Base-by-base conservation (phyloP, 2,329 filamentous ascomycete species). In the Talaromyces sp. region DNA sequence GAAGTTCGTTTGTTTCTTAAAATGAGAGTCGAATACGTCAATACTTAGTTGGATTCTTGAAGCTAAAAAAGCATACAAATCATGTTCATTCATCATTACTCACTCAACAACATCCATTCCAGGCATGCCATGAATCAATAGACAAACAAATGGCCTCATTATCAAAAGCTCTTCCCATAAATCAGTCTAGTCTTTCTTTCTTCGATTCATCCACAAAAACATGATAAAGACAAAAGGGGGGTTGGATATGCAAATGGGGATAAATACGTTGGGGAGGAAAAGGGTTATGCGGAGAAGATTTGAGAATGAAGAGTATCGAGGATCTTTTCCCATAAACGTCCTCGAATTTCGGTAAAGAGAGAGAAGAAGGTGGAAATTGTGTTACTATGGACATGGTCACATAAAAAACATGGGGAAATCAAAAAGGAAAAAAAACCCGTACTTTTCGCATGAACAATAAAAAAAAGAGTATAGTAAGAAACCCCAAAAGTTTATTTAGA, bases 381-480 rank as follows among this genome's bases (percentile, higher is more conserved):
- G 56, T 46, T 52, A 46, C 39, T 55, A 56, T 50, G 33, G 54
- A 56, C 54, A 50, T 56, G 54, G 43, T 50, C 54, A 56, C 54
- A 56, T 56, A 58, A 57, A 57, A 58, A 31, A 58, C n/a, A 2
- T 6, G 48, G n/a, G 35, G 19, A 39, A 50, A 7, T n/a, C 33
- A 36, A 31, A n/a, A 28, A 56, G 13, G 9, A 33, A 37, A 35
- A 13, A 35, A 48, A 45, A 48, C 37, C 45, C 35, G 48, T 52
- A 52, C 48, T 52, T 52, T 52, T 52, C 37, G 22, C 22, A 48
- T 50, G 43, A 40, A 41, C 25, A 48, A 31, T 13, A 36, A 10
- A 19, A n/a, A 40, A 11, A 7, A 31, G 48, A 25, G 4, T n/a
- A n/a, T n/a, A n/a, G n/a, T n/a, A n/a, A n/a, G 13, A 43, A 19